Conservation (phyloP, 352 stramenopile species). For the Blastocystis sp. region DNA sequence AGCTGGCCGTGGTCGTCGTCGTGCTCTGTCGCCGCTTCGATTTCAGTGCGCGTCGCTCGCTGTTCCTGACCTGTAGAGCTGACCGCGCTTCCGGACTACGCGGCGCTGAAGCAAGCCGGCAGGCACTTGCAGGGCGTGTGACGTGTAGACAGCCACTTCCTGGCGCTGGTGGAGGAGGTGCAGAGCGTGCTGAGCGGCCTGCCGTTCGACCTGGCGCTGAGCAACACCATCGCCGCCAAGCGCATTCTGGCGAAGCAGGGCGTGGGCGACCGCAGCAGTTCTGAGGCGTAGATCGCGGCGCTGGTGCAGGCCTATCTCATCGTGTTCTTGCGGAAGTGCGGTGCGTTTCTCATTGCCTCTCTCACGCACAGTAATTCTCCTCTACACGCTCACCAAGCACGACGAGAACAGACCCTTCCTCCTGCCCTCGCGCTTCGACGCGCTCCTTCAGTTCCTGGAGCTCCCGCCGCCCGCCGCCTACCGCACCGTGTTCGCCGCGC, state of each 20-base stretch:
- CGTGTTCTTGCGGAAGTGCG: constrained; percentile 45
- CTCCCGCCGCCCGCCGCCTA: constrained; percentile 7
- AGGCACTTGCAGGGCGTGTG: neutral
- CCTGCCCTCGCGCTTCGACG: neutral
- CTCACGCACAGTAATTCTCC: constrained; percentile 27
- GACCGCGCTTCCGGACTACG: neutral
- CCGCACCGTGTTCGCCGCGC: neutral
- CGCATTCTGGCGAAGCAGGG: neutral
- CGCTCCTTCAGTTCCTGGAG: neutral
- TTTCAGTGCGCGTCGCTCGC: neutral
- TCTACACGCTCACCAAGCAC: neutral
- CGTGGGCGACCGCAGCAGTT: neutral
- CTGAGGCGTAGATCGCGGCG: constrained; percentile 16
- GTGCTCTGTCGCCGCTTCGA: neutral
- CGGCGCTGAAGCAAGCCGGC: neutral
- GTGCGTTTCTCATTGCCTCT: neutral
- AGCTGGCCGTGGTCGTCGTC: neutral
- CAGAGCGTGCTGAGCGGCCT: neutral
- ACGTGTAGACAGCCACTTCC: neutral
- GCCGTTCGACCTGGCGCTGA: neutral
- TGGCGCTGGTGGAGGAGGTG: neutral
- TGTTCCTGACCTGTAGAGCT: neutral
- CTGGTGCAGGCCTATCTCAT: neutral
- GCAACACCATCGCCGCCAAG: neutral
- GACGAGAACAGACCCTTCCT: constrained; percentile 9